Evolutionary conservation across 2,329 filamentous ascomycete genomes (phyloP).

Genomic region (Paradendryphiella salina): DNA sequence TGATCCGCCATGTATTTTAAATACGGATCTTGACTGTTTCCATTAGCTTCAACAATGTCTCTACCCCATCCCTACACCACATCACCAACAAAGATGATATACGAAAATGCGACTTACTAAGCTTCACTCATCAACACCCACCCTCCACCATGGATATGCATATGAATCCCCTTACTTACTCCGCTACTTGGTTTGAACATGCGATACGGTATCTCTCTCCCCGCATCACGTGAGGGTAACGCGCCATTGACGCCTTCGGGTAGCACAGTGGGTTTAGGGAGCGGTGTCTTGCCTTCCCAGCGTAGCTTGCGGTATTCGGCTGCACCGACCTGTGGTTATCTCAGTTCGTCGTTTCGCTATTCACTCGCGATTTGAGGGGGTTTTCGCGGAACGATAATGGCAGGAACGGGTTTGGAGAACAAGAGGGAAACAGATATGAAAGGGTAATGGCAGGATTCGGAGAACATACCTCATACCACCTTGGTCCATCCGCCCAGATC

Average conservation of each 20-base stretch:
- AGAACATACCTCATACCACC: slow-evolving; percentile 56
- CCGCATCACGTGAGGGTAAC: slow-evolving; percentile 58
- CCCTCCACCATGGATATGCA: slow-evolving; percentile 61
- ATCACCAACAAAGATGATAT: background rate
- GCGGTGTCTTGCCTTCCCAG: slow-evolving; percentile 56
- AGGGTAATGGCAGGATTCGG: no score
- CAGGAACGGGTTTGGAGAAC: background rate
- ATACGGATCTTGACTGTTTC: slow-evolving; percentile 51
- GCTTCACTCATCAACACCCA: slow-evolving; percentile 51
- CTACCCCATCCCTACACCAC: no score
- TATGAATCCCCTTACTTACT: slow-evolving; percentile 52
- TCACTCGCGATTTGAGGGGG: no score
- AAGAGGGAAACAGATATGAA: background rate
- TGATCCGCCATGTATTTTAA: slow-evolving; percentile 57
- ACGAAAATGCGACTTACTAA: slow-evolving; percentile 13
- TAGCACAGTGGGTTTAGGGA: slow-evolving; percentile 54
- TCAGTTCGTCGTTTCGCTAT: background rate
- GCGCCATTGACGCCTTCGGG: slow-evolving; percentile 52
- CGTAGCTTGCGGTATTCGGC: slow-evolving; percentile 59
- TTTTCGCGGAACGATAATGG: no score
- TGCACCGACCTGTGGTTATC: slow-evolving; percentile 52
- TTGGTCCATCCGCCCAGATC: slow-evolving; percentile 50
- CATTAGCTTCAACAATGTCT: slow-evolving; percentile 5
- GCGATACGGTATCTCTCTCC: slow-evolving; percentile 57
- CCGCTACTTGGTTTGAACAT: slow-evolving; percentile 56